phyloP scores from a whole-genome alignment of 345 rosid species.

The Atalantia buxifolia region DNA sequence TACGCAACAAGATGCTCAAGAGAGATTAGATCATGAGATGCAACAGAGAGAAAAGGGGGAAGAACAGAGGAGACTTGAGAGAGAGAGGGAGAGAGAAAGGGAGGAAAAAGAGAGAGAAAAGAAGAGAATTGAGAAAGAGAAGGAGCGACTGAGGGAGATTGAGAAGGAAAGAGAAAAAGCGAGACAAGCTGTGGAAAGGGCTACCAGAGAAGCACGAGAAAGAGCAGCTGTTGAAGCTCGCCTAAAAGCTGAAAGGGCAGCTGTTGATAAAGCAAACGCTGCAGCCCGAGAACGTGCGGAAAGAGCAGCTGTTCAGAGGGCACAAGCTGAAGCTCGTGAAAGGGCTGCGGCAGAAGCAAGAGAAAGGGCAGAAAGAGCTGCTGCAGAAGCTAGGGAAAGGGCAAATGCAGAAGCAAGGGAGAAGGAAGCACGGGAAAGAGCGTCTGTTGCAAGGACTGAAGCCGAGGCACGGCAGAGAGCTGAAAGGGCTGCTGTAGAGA shows the following conservation, averaged over 20 bases:
- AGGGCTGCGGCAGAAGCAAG: conserved; percentile 85
- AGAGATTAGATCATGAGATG: conserved; percentile 51
- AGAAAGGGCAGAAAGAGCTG: conserved; percentile 85
- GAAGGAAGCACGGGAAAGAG: conserved; percentile 40
- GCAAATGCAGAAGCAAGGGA: conserved; percentile 60
- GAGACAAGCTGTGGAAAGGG: conserved; percentile 95
- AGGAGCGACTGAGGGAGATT: conserved; percentile 52
- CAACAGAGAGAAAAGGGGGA: conserved; percentile 48
- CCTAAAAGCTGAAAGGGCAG: conserved; percentile 80
- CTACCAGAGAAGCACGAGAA: conserved; percentile 95
- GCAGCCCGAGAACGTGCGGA: conserved; percentile 90
- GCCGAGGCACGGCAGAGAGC: conserved; percentile 53
- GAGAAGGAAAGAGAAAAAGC: conserved; percentile 70
- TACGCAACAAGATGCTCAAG: conserved; percentile 43
- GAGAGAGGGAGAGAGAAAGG: conserved; percentile 56
- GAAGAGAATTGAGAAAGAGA: conserved; percentile 61
- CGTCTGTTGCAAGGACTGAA: conserved; percentile 34
- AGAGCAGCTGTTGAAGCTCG: conserved; percentile 91
- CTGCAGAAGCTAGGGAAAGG: conserved; percentile 86
- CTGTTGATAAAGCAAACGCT: conserved; percentile 67
- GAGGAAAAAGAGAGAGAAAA: conserved; percentile 68
- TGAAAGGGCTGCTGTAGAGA: conserved; percentile 84
- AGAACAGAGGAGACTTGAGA: conserved; percentile 56
- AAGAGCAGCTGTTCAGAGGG: conserved; percentile 92
- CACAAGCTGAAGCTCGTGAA: conserved; percentile 95